phyloP scores from a whole-genome alignment of 805 yeast species.

The Yarrowia phangngaensis region DNA sequence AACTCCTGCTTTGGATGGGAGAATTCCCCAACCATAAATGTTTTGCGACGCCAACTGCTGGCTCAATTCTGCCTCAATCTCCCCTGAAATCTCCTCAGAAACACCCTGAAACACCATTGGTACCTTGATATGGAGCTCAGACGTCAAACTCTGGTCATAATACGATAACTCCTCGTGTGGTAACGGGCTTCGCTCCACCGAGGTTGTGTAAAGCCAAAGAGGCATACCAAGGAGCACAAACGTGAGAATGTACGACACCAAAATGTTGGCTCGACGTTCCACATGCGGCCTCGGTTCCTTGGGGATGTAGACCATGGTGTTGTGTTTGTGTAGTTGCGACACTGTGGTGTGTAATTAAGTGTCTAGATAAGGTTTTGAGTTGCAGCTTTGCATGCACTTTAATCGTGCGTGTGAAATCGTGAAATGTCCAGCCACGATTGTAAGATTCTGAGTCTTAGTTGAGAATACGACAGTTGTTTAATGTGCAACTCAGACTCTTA shows the following conservation, averaged over 20 bases:
- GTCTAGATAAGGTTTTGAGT: neutral
- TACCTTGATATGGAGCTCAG: constrained; percentile 32
- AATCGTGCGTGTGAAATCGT: no score
- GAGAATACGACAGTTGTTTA: no score
- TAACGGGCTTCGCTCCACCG: constrained; percentile 58
- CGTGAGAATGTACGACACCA: constrained; percentile 21
- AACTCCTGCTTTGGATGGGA: constrained; percentile 36
- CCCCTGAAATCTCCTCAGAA: constrained; percentile 51
- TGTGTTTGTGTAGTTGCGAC: no score
- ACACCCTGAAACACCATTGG: constrained; percentile 39
- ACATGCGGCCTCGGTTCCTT: constrained; percentile 19
- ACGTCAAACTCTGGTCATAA: constrained; percentile 36
- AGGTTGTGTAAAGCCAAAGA: constrained; percentile 56
- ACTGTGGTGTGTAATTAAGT: neutral
- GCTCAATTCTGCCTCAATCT: constrained; percentile 49
- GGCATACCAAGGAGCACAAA: constrained; percentile 49
- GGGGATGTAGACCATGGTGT: constrained; percentile 2
- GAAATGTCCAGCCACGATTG: no score
- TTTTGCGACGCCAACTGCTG: constrained; percentile 50
- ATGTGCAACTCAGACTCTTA: no score
- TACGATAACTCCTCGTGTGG: constrained; percentile 47
- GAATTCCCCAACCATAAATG: constrained; percentile 41
- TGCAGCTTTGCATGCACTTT: neutral
- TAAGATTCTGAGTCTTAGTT: no score
- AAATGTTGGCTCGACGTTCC: constrained; percentile 24